phyloP scores from a whole-genome alignment of 495 filamentous ascomycete species.

The Hapsidospora chrysogenum region DNA sequence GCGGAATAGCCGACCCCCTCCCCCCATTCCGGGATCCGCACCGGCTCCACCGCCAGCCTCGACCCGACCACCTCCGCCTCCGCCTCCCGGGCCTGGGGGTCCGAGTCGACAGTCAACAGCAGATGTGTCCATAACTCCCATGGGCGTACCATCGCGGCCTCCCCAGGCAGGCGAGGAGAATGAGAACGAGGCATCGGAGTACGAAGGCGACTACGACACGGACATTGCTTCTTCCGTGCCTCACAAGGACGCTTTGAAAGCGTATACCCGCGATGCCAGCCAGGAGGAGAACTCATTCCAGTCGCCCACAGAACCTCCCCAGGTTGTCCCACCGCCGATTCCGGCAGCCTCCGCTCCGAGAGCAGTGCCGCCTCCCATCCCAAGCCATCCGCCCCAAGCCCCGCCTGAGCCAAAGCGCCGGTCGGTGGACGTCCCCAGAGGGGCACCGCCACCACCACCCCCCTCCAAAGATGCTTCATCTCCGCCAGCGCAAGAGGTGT shows the following conservation, averaged over 20 bases:
- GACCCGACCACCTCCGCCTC: conserved; percentile 60
- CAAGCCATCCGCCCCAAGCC: conserved; percentile 37
- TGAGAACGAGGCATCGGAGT: conserved; percentile 74
- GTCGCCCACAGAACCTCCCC: conserved; percentile 27
- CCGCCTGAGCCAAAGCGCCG: conserved; percentile 19
- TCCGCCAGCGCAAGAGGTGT: conserved; percentile 45
- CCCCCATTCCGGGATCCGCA: conserved; percentile 29
- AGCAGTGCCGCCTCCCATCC: conserved; percentile 42
- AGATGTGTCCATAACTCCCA: conserved; percentile 26
- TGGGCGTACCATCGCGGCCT: conserved; percentile 9
- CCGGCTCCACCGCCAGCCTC: conserved; percentile 37
- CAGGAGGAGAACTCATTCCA: conserved; percentile 33
- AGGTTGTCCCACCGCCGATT: conserved; percentile 24
- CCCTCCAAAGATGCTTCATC: conserved; percentile 31
- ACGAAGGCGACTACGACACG: conserved; percentile 96
- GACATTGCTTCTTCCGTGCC: conserved; percentile 83
- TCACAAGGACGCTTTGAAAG: conserved; percentile 79
- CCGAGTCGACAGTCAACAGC: conserved; percentile 44
- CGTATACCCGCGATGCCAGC: conserved; percentile 64
- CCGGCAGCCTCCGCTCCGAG: conserved; percentile 17
- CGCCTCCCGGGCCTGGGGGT: conserved; percentile 37
- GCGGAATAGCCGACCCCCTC: conserved; percentile 33
- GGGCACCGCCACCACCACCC: conserved; percentile 50
- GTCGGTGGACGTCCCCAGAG: conserved; percentile 56
- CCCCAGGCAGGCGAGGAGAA: conserved; percentile 43